phyloP scores from a whole-genome alignment of 768 basidiomycete genomes.

The Ramaria sp. region DNA sequence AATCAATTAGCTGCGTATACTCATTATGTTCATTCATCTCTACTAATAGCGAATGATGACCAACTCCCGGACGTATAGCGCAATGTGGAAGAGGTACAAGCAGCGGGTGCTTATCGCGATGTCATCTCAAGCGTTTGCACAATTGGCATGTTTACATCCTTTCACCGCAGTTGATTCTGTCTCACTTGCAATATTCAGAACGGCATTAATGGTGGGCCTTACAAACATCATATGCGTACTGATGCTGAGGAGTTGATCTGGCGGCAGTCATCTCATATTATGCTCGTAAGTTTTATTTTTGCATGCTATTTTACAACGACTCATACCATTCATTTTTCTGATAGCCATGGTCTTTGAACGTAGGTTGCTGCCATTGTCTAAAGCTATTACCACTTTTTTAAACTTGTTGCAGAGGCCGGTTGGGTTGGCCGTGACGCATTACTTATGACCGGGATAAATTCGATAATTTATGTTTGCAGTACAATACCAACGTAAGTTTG shows the following conservation, averaged over 20 bases:
- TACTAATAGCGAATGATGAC: conserved; percentile 31
- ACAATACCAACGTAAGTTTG: conserved; percentile 68
- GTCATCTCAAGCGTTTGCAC: conserved; percentile 93
- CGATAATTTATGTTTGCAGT: conserved; percentile 67
- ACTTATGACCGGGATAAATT: conserved; percentile 93
- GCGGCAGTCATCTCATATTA: conserved; percentile 88
- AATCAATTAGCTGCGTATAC: background rate
- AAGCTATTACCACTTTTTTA: background rate
- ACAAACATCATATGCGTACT: background rate
- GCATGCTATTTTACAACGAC: too few relatives aligned
- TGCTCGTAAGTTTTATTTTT: conserved; percentile 51
- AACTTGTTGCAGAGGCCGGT: conserved; percentile 58
- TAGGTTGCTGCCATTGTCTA: conserved; percentile 19
- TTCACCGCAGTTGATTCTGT: background rate
- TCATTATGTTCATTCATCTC: conserved; percentile 35
- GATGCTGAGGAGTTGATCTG: background rate
- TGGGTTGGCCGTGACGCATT: conserved; percentile 92
- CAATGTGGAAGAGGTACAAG: conserved; percentile 84
- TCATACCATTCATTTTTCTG: background rate
- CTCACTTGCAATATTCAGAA: conserved; percentile 42
- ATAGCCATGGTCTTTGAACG: conserved; percentile 88
- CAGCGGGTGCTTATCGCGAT: conserved; percentile 85
- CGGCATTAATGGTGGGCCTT: conserved; percentile 74
- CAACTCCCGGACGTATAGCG: conserved; percentile 56
- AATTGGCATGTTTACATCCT: conserved; percentile 53